Conservation (phyloP, 371 early-diverging fungal genomes). For the Funneliformis caledonium region DNA sequence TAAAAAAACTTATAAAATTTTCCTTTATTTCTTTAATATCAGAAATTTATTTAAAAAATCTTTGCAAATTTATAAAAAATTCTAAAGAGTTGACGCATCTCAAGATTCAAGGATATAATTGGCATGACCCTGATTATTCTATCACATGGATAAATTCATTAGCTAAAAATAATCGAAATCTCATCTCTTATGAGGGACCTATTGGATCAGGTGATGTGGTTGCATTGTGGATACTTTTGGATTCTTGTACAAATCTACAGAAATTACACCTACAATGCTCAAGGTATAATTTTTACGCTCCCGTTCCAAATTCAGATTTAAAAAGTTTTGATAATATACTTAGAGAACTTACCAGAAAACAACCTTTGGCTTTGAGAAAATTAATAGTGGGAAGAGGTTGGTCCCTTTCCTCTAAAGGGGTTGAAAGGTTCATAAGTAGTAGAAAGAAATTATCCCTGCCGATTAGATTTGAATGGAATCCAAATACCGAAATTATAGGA, state of each 20-base stretch:
- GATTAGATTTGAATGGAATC: constrained; percentile 5
- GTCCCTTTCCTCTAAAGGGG: not conserved
- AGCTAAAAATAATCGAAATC: not conserved
- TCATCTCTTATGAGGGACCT: not conserved
- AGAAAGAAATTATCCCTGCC: not conserved
- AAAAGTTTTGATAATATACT: not conserved
- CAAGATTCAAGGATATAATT: not conserved
- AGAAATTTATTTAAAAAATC: not conserved
- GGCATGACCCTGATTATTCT: not conserved
- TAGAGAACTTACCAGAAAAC: not conserved
- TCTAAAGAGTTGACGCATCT: not conserved
- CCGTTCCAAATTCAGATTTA: not conserved
- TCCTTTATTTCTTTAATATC: not conserved
- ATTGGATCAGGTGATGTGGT: not conserved
- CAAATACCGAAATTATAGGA: not conserved
- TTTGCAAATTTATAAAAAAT: not conserved
- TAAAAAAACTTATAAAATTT: not conserved
- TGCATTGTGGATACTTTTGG: not conserved
- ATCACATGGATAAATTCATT: not conserved
- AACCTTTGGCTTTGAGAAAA: not conserved
- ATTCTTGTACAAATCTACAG: not conserved
- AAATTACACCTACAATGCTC: not conserved
- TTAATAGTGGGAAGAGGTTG: not conserved
- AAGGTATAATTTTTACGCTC: not conserved
- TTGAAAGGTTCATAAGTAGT: not conserved